phyloP scores from a whole-genome alignment of 352 stramenopile species.

The Salisapilia sapeloensis region DNA sequence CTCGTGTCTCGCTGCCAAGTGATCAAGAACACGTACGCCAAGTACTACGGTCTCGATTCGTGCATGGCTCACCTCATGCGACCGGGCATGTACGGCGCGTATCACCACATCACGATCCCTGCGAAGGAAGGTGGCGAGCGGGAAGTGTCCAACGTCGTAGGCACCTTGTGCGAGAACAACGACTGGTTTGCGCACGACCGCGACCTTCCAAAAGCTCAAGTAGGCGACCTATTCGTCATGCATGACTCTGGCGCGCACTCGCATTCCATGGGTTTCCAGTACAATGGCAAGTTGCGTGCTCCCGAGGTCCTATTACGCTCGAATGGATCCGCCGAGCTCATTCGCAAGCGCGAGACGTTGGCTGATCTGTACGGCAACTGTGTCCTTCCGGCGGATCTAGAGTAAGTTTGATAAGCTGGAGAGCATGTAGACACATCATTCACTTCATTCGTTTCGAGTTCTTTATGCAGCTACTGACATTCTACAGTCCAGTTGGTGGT shows the following conservation, averaged over 20 bases:
- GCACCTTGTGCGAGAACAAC: conserved; percentile 84
- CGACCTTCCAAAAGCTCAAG: conserved; percentile 34
- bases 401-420: conserved; percentile 1
- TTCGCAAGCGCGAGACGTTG: conserved; percentile 62
- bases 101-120: conserved; percentile 79
- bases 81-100: conserved; percentile 80
- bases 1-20: conserved; percentile 69
- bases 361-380: conserved; percentile 67
- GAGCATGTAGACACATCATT: background rate
- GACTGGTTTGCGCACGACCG: conserved; percentile 85
- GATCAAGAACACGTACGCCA: conserved; percentile 74
- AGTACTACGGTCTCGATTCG: conserved; percentile 79
- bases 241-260: conserved; percentile 80
- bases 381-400: conserved; percentile 25
- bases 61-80: conserved; percentile 86
- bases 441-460: too few relatives aligned
- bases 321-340: conserved; percentile 37
- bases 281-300: conserved; percentile 83
- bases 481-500: too few relatives aligned
- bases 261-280: conserved; percentile 89
- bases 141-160: conserved; percentile 53
- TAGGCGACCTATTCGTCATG: conserved; percentile 82
- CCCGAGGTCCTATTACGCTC: conserved; percentile 67
- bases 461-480: too few relatives aligned
- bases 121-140: conserved; percentile 20